Percentiles rank a stretch among this genome's conserved stretches.
These are phyloP conservation scores for Lachancea quebecensis DNA, from an alignment of 805 yeast genomes.

Conservation along the genomic window DNA sequence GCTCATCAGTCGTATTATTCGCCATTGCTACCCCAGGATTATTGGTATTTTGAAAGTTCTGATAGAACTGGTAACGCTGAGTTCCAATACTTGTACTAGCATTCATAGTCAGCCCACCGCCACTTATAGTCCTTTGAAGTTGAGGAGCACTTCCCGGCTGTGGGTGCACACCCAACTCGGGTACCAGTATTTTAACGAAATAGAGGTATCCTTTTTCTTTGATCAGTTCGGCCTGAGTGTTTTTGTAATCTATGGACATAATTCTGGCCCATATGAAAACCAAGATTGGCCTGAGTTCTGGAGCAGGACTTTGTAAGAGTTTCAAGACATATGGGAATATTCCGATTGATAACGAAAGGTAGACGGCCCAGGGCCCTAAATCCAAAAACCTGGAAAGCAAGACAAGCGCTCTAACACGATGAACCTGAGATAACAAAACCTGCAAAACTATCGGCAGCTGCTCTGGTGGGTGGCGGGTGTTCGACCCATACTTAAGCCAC, in stretches of 20 bases:
- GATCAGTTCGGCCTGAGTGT: constrained; percentile 85
- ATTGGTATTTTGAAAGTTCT: constrained; percentile 6
- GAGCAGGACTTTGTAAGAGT: constrained; percentile 88
- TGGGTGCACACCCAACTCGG: constrained; percentile 26
- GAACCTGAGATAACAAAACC: constrained; percentile 88
- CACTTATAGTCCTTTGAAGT: constrained; percentile 12
- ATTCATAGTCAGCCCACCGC: constrained; percentile 20
- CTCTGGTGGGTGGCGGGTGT: constrained; percentile 82
- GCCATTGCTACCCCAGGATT: constrained; percentile 7
- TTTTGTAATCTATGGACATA: constrained; percentile 87
- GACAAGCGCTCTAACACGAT: constrained; percentile 81
- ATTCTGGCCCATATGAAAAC: constrained; percentile 97
- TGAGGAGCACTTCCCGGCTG: constrained; percentile 5
- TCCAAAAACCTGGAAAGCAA: constrained; percentile 80
- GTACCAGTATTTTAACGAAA: constrained; percentile 70
- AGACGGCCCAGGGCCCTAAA: constrained; percentile 97
- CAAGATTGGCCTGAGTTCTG: constrained; percentile 85
- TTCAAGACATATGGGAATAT: constrained; percentile 92
- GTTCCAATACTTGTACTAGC: constrained; percentile 14
- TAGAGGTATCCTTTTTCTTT: constrained; percentile 88
- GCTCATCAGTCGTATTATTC: constrained; percentile 58
- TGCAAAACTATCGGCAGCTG: constrained; percentile 92
- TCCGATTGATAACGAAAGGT: constrained; percentile 85
- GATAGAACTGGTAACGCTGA: constrained; percentile 15
- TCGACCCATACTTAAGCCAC: constrained; percentile 89